phyloP scores from a whole-genome alignment of 2,329 filamentous ascomycete species.

The Cladorrhinum sp. region DNA sequence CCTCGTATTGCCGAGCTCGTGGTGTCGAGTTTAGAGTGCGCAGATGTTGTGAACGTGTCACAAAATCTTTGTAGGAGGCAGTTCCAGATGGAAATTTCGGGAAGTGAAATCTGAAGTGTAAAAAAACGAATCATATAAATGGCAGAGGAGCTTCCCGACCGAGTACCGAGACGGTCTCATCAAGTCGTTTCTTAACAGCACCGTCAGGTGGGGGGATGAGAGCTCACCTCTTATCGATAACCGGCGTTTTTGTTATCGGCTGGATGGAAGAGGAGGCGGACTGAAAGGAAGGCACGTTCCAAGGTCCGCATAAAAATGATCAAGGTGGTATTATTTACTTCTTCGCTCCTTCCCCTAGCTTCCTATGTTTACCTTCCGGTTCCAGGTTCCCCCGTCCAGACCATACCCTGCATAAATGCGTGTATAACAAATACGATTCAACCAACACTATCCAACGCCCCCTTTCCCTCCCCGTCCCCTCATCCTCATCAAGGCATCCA shows the following conservation, averaged over 20 bases:
- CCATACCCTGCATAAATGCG: too few species aligned
- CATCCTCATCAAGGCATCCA: too few species aligned
- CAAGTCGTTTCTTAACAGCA: neutral
- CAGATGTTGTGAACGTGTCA: neutral
- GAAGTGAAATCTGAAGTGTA: neutral
- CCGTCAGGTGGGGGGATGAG: neutral
- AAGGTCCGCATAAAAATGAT: too few species aligned
- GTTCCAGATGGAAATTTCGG: neutral
- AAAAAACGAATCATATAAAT: neutral
- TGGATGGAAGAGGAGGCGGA: too few species aligned
- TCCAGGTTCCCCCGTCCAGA: too few species aligned
- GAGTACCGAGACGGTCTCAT: neutral
- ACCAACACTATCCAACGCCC: neutral
- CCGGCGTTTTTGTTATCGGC: too few species aligned
- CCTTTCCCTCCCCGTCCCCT: neutral
- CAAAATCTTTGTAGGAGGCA: neutral
- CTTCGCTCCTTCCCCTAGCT: neutral
- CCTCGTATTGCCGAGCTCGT: neutral
- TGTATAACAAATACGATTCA: too few species aligned
- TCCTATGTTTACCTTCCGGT: too few species aligned
- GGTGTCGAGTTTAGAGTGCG: neutral
- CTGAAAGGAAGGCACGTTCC: too few species aligned
- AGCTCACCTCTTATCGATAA: neutral
- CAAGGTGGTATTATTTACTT: neutral
- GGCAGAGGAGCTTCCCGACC: neutral